phyloP scores from a whole-genome alignment of 2,329 filamentous ascomycete genomes.

The Colletotrichum godetiae region DNA sequence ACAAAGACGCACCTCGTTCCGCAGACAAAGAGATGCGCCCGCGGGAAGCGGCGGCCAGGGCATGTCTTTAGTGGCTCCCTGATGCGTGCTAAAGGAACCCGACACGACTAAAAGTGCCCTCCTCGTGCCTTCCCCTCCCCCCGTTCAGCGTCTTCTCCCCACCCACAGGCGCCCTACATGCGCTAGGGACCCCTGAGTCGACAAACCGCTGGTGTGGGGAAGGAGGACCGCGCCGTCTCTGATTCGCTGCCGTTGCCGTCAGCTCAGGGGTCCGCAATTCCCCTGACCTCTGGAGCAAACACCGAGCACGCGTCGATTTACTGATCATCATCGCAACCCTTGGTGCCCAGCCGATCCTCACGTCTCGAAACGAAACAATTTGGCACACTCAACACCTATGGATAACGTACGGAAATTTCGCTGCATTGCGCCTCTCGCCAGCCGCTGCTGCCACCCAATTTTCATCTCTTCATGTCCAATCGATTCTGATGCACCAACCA shows the following conservation, averaged over 20 bases:
- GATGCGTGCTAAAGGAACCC: conserved; percentile 3
- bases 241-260: conserved; percentile 16
- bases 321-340: conserved; percentile 9
- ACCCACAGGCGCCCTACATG: conserved; percentile 23
- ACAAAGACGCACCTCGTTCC: conserved; percentile 7
- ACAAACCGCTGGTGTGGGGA: conserved; percentile 13
- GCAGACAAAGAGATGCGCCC: conserved; percentile 20
- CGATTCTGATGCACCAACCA: conserved; percentile 7
- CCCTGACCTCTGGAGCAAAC: conserved; percentile 12
- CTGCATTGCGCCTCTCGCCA: conserved; percentile 3
- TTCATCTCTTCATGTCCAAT: conserved; percentile 1
- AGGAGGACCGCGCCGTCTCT: neutral
- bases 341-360: conserved; percentile 25
- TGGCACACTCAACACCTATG: neutral
- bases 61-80: conserved; percentile 16
- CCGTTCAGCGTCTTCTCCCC: conserved; percentile 23
- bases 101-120: neutral
- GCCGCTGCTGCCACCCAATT: conserved; percentile 3
- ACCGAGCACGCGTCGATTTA: conserved; percentile 18
- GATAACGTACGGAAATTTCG: neutral
- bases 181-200: conserved; percentile 30
- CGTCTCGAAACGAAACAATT: conserved; percentile 29
- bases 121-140: neutral
- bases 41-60: conserved; percentile 23
- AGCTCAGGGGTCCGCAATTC: conserved; percentile 2